phyloP scores from a whole-genome alignment of 441 rosid species.

The Syzygium syzygioides region DNA sequence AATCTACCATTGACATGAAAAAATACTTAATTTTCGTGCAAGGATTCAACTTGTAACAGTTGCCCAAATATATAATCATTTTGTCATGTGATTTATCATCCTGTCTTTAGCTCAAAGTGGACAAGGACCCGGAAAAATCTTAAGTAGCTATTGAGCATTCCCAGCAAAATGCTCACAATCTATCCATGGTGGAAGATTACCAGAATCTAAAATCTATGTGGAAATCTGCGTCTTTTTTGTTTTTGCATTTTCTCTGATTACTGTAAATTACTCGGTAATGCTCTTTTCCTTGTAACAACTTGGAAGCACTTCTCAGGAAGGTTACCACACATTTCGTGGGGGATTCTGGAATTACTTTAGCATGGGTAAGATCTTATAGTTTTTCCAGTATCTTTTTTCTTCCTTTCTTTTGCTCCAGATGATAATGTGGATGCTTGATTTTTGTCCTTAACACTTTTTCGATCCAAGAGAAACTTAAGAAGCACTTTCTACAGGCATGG shows the following conservation, averaged over 20 bases:
- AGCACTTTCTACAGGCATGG: conserved; percentile 66
- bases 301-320: conserved; percentile 53
- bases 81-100: neutral
- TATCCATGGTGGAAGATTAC: neutral
- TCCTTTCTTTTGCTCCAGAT: neutral
- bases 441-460: neutral
- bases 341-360: conserved; percentile 98
- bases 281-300: neutral
- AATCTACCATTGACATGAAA: neutral
- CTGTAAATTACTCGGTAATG: neutral
- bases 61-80: neutral
- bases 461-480: neutral
- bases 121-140: neutral
- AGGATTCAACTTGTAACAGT: neutral
- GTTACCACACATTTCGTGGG: conserved; percentile 79
- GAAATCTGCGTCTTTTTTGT: neutral
- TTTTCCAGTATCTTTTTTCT: neutral
- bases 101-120: neutral
- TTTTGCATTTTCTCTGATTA: neutral
- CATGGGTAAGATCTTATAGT: conserved; percentile 48
- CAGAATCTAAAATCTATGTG: neutral
- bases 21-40: neutral
- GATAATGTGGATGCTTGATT: neutral
- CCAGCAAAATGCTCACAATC: neutral
- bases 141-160: neutral